These are phyloP conservation scores for Saitozyma sp. DNA, from an alignment of 768 basidiomycete species.

Conservation along the genomic window DNA sequence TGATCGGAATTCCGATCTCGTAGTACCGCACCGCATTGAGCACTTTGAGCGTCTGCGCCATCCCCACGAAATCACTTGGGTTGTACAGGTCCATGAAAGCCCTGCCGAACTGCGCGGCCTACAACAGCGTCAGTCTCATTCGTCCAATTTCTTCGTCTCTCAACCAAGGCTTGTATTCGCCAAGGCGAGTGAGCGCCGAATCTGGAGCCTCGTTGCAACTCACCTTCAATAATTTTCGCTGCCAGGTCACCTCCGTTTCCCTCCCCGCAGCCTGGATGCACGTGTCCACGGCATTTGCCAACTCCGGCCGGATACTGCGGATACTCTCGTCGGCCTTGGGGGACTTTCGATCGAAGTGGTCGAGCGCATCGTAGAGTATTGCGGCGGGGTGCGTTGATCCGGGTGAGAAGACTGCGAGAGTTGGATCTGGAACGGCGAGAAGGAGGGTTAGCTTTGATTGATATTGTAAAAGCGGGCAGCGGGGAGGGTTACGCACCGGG, in stretches of 20 bases:
- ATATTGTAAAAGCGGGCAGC: background rate
- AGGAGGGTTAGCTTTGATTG: background rate
- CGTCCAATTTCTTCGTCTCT: background rate
- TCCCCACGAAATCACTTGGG: conserved; percentile 84
- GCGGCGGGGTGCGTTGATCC: conserved; percentile 90
- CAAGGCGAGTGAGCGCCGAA: too few relatives aligned
- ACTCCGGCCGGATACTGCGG: conserved; percentile 78
- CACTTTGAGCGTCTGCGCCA: conserved; percentile 90
- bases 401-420: conserved; percentile 80
- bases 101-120: conserved; percentile 97
- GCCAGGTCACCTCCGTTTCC: conserved; percentile 90
- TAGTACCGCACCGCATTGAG: conserved; percentile 88
- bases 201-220: conserved; percentile 3
- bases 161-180: too few relatives aligned
- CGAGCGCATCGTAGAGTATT: conserved; percentile 88
- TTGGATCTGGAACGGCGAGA: conserved; percentile 60
- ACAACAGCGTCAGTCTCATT: conserved; percentile 8
- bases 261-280: conserved; percentile 91
- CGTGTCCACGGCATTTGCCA: conserved; percentile 81
- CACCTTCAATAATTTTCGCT: conserved; percentile 79
- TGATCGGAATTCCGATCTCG: conserved; percentile 90
- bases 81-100: conserved; percentile 91
- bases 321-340: conserved; percentile 93
- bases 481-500: conserved; percentile 60
- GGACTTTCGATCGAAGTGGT: conserved; percentile 76